A percentile compares a stretch with the other conserved stretches of the same genome.
Evolutionary conservation across 805 yeast genomes (phyloP).

Genomic region (Sungouiella blattae): DNA sequence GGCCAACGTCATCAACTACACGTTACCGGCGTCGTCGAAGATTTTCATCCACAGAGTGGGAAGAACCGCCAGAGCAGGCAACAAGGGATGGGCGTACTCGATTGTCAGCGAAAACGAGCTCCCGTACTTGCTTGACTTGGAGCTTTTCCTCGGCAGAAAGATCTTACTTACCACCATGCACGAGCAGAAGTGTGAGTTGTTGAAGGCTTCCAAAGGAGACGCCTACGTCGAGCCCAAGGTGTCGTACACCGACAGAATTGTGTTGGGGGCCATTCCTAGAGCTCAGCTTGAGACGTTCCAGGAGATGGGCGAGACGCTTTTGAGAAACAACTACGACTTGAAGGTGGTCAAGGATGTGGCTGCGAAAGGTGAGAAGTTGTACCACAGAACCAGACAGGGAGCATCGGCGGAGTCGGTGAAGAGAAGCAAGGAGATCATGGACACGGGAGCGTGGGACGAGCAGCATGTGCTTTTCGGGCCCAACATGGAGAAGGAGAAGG

Average conservation of each 20-base stretch:
- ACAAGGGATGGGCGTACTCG: conserved; percentile 96
- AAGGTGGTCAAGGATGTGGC: conserved; percentile 66
- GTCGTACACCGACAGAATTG: conserved; percentile 70
- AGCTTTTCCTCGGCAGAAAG: conserved; percentile 82
- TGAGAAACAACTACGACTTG: conserved; percentile 67
- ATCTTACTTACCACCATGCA: conserved; percentile 67
- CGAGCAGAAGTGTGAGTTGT: conserved; percentile 54
- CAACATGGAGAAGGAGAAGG: conserved; percentile 70
- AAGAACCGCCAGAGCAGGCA: conserved; percentile 99
- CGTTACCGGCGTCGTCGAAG: conserved; percentile 89
- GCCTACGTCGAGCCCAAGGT: conserved; percentile 53
- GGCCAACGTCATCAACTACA: conserved; percentile 90
- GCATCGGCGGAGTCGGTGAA: conserved; percentile 86
- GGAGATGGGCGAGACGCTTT: conserved; percentile 64
- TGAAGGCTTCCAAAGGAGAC: conserved; percentile 44
- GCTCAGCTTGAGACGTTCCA: conserved; percentile 61
- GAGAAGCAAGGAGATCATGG: conserved; percentile 73
- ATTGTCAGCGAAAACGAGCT: conserved; percentile 80
- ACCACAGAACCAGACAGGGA: conserved; percentile 76
- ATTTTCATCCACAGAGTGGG: conserved; percentile 97
- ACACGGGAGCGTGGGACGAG: conserved; percentile 78
- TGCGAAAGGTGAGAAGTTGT: conserved; percentile 81
- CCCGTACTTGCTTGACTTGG: conserved; percentile 87
- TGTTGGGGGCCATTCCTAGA: conserved; percentile 82
- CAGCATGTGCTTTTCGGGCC: conserved; percentile 78